Evolutionary conservation across 2,329 filamentous ascomycete species (phyloP).

Genomic region (Trichoderma sp.): DNA sequence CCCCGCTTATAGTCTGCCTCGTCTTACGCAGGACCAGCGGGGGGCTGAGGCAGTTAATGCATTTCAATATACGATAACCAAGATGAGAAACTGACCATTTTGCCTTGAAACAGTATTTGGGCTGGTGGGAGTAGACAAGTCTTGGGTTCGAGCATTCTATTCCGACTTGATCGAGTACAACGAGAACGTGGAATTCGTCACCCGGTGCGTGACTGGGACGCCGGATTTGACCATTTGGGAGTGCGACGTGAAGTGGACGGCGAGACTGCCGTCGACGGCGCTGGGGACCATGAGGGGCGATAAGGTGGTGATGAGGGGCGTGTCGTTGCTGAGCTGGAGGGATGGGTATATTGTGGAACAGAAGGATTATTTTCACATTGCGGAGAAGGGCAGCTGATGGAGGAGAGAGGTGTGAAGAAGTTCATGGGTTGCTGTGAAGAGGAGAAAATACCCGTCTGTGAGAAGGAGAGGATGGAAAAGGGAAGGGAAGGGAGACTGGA

Average conservation of each 20-base stretch:
- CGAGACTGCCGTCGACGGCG: not conserved
- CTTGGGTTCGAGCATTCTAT: slow-evolving; percentile 10
- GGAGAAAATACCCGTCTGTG: not conserved
- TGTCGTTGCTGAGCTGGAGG: slow-evolving; percentile 21
- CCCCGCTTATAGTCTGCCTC: not conserved
- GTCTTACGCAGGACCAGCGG: not conserved
- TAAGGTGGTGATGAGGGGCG: slow-evolving; percentile 11
- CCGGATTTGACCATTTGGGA: slow-evolving; percentile 18
- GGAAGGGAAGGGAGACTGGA: not conserved
- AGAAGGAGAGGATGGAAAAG: not conserved
- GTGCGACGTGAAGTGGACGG: slow-evolving; percentile 12
- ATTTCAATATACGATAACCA: not conserved
- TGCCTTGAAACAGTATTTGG: slow-evolving; percentile 3
- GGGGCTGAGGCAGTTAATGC: not conserved
- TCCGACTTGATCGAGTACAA: slow-evolving; percentile 11
- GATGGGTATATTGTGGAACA: slow-evolving; percentile 22
- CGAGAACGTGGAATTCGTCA: slow-evolving; percentile 7
- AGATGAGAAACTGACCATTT: not conserved
- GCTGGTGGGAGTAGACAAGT: slow-evolving; percentile 1
- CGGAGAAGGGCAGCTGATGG: not conserved
- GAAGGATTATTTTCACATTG: slow-evolving; percentile 24
- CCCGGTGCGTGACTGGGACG: slow-evolving; percentile 13
- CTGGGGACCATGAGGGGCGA: slow-evolving; percentile 15
- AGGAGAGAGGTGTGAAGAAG: not conserved
- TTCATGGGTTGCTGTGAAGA: not conserved